These are phyloP conservation scores for Microcyclospora pomicola DNA, from an alignment of 2,329 filamentous ascomycete species.

Conservation along the genomic window DNA sequence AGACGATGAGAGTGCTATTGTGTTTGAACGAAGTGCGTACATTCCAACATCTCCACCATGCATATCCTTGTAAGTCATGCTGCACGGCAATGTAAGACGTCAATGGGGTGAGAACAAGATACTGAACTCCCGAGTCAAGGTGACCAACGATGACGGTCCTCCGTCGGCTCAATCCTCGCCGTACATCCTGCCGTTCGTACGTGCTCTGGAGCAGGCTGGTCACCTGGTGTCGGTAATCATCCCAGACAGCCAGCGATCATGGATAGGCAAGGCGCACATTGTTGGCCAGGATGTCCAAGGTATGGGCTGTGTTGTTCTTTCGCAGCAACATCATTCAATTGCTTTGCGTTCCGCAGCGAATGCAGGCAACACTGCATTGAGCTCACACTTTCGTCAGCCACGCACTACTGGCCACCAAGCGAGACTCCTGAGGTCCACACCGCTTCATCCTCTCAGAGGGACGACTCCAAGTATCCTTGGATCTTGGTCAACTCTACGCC, in stretches of 20 bases:
- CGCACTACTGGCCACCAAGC: conserved; percentile 42
- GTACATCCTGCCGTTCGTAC: conserved; percentile 35
- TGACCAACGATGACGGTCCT: conserved; percentile 39
- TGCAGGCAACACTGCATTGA: too few species aligned
- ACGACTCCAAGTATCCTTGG: conserved; percentile 29
- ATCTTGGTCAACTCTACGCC: conserved; percentile 37
- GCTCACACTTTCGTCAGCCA: conserved; percentile 26
- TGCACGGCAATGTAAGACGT: too few species aligned
- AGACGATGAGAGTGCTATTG: too few species aligned
- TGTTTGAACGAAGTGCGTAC: too few species aligned
- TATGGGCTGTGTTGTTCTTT: too few species aligned
- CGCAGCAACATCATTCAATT: too few species aligned
- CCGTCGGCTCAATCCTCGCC: conserved; percentile 36
- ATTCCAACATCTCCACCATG: too few species aligned
- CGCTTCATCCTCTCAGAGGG: conserved; percentile 10
- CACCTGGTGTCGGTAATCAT: conserved; percentile 86
- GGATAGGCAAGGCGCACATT: conserved; percentile 97
- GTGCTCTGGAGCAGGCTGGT: conserved; percentile 44
- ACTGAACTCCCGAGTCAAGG: conserved; percentile 15
- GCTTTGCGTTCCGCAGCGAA: too few species aligned
- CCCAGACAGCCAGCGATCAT: conserved; percentile 82
- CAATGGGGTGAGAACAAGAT: too few species aligned
- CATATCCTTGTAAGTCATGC: too few species aligned
- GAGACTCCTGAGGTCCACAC: conserved; percentile 13
- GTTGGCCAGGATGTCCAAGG: conserved; percentile 59